Conservation (phyloP, 208 protist species). For the Leishmania aethiopica region DNA sequence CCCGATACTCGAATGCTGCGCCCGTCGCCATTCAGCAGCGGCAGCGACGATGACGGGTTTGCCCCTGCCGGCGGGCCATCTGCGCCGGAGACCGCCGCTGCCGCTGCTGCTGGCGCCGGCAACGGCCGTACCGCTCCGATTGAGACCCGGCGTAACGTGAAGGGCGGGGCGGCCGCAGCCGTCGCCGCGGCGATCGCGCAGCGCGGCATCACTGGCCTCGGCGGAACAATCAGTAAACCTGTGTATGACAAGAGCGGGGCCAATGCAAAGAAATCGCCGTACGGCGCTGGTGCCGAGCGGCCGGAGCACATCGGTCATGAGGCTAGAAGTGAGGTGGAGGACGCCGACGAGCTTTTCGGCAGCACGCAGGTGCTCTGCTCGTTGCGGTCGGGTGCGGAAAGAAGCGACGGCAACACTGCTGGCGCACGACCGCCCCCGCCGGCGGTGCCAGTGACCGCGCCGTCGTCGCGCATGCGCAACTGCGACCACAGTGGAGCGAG, state of each 20-base stretch:
- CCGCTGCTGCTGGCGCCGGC: not conserved
- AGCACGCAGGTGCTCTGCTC: slow-evolving; percentile 29
- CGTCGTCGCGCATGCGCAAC: slow-evolving; percentile 10
- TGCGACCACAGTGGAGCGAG: not conserved
- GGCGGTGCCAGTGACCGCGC: not conserved
- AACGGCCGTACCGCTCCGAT: not conserved
- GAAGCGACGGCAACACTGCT: not conserved
- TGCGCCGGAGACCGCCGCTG: not conserved
- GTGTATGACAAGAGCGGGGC: not conserved
- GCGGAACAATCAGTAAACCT: not conserved
- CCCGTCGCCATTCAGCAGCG: not conserved
- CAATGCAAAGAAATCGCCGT: not conserved
- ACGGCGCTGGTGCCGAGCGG: not conserved
- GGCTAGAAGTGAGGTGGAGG: not conserved
- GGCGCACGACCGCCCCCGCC: slow-evolving; percentile 3
- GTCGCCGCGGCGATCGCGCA: slow-evolving; percentile 1
- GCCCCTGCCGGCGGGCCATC: not conserved
- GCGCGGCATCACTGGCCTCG: not conserved
- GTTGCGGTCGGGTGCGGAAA: not conserved
- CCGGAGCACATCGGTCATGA: not conserved
- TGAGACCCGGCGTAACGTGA: not conserved
- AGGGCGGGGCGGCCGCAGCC: not conserved
- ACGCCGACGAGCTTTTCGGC: slow-evolving; percentile 10
- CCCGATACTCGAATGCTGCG: not conserved
- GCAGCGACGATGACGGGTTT: not conserved